These are phyloP conservation scores for Lipomyces orientalis DNA, from an alignment of 805 yeast species.

Conservation along the genomic window DNA sequence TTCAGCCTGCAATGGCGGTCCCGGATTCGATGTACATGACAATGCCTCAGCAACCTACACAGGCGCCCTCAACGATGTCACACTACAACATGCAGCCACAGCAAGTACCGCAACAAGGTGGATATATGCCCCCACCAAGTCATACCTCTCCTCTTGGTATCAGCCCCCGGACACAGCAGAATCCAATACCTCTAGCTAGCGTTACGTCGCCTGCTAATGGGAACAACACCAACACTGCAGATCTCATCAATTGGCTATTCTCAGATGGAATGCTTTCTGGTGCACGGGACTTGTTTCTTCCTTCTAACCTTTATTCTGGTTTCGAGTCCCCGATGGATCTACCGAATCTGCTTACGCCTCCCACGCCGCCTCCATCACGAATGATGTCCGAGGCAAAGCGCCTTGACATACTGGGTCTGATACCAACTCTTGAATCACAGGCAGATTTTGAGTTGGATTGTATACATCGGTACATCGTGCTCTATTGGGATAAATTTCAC, in stretches of 20 bases:
- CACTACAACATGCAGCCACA: not conserved
- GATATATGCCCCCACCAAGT: not conserved
- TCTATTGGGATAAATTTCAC: slow-evolving; percentile 65
- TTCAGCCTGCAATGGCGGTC: not conserved
- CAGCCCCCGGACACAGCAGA: not conserved
- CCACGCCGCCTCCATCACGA: slow-evolving; percentile 43
- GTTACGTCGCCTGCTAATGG: not conserved
- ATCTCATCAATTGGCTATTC: slow-evolving; percentile 47
- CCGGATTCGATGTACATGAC: not conserved
- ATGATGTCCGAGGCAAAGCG: slow-evolving; percentile 44
- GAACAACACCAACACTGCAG: slow-evolving; percentile 25
- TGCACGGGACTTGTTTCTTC: slow-evolving; percentile 39
- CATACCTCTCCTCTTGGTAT: not conserved
- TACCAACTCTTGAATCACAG: slow-evolving; percentile 46
- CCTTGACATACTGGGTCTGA: slow-evolving; percentile 38
- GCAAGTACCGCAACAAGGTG: not conserved
- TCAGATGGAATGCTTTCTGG: slow-evolving; percentile 45
- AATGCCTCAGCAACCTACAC: not conserved
- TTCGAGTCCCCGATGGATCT: slow-evolving; percentile 51
- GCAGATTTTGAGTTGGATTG: slow-evolving; percentile 46
- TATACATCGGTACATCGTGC: slow-evolving; percentile 42
- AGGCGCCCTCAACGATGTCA: not conserved
- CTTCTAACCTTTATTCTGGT: slow-evolving; percentile 38
- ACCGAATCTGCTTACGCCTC: slow-evolving; percentile 49
- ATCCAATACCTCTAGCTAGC: not conserved